phyloP scores from a whole-genome alignment of 331 rosid species.

The Acacia pycnantha region DNA sequence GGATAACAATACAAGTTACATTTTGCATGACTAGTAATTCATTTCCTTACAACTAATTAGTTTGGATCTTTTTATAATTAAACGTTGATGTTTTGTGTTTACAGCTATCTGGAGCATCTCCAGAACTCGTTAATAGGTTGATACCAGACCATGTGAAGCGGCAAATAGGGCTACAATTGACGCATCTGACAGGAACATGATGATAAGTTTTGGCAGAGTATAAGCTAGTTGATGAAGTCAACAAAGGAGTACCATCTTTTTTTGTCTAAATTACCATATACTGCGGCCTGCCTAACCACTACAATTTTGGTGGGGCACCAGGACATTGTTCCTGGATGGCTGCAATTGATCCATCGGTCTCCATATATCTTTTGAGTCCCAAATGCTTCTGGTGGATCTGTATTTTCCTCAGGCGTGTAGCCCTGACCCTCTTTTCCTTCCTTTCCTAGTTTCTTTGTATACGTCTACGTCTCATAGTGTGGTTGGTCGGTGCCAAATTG shows the following conservation, averaged over 20 bases:
- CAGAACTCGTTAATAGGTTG: constrained; percentile 80
- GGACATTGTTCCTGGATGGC: constrained; percentile 48
- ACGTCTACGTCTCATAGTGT: constrained; percentile 67
- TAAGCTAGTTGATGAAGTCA: constrained; percentile 39
- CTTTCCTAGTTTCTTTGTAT: constrained; percentile 43
- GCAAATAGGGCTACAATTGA: constrained; percentile 64
- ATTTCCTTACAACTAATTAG: not conserved
- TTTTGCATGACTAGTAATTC: not conserved
- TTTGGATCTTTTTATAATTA: not conserved
- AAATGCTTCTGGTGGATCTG: constrained; percentile 38
- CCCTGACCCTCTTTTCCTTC: constrained; percentile 15
- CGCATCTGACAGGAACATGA: constrained; percentile 60
- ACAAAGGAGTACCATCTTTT: constrained; percentile 43
- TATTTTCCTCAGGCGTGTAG: constrained; percentile 32
- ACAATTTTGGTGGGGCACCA: constrained; percentile 22
- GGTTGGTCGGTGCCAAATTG: constrained; percentile 59
- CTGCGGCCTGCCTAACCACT: constrained; percentile 46
- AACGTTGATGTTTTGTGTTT: not conserved
- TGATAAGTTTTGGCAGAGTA: constrained; percentile 33
- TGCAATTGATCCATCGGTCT: constrained; percentile 53
- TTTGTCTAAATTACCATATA: constrained; percentile 52
- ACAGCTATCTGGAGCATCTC: constrained; percentile 79
- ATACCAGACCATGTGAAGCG: constrained; percentile 92
- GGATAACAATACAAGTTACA: not conserved
- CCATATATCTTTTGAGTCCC: constrained; percentile 30